A percentile compares a stretch with the other conserved stretches of the same genome.
phyloP scores from a whole-genome alignment of 2,329 filamentous ascomycete genomes.

The Aspergillus sp. region DNA sequence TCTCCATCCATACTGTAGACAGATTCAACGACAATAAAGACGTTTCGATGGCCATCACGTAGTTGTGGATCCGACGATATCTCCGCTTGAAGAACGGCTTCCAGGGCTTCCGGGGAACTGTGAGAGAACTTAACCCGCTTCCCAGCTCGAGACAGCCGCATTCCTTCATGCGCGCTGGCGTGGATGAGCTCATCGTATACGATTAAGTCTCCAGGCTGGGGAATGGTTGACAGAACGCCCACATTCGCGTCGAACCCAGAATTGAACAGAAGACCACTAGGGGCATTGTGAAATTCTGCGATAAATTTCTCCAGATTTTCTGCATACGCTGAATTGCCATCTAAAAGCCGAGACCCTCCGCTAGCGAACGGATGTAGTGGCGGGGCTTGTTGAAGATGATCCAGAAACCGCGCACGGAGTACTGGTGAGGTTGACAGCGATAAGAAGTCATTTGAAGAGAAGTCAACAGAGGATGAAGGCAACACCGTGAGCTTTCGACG shows the following conservation, averaged over 20 bases:
- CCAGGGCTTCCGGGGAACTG: slow-evolving; percentile 48
- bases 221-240: slow-evolving; percentile 64
- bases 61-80: slow-evolving; percentile 40
- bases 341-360: slow-evolving; percentile 65
- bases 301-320: slow-evolving; percentile 63
- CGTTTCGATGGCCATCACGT: slow-evolving; percentile 49
- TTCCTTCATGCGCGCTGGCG: slow-evolving; percentile 78
- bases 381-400: slow-evolving; percentile 48
- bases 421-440: slow-evolving; percentile 56
- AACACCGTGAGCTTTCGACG: slow-evolving; percentile 54
- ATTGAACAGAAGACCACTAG: slow-evolving; percentile 63
- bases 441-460: slow-evolving; percentile 70
- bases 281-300: slow-evolving; percentile 63
- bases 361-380: slow-evolving; percentile 54
- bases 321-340: slow-evolving; percentile 67
- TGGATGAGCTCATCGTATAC: slow-evolving; percentile 78
- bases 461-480: slow-evolving; percentile 55
- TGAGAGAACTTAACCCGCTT: slow-evolving; percentile 53
- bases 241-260: slow-evolving; percentile 71
- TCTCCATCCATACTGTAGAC: slow-evolving; percentile 88
- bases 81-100: slow-evolving; percentile 40
- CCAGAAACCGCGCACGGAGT: slow-evolving; percentile 55
- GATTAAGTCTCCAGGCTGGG: slow-evolving; percentile 65
- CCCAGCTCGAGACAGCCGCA: slow-evolving; percentile 65
- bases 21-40: slow-evolving; percentile 72